Base-by-base conservation (phyloP, 148 eudicot genomes). In the Heliosperma pusillum region DNA sequence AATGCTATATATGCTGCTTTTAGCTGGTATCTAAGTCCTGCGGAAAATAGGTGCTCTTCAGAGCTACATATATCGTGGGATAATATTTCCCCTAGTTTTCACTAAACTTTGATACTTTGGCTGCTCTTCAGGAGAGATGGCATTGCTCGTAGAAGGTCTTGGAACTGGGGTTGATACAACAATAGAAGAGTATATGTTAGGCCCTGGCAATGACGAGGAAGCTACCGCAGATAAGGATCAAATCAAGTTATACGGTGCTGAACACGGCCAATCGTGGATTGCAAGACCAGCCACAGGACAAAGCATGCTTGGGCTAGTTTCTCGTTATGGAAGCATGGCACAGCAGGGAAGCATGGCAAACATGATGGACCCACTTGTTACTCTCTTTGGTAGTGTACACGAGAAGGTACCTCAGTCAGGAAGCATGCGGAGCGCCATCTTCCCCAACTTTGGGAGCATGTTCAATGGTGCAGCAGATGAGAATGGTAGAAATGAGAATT, bases 371-470 rank as follows among this genome's bases (percentile, higher is more conserved):
- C 97, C 98, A 20, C 76, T 82, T 50, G 97, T 93, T 72, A 76
- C 86, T 3, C 88, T 93, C 66, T 93, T 93, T 67, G 98, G 97
- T n/a, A 93, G 98, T 40, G 89, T 93, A 30, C 98, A 93, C 17
- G 98, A 91, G 83, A 89, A 85, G 71, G 70, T 85, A 4, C 87
- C 86, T 10, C 88, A 85, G 55, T 77, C 73, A 24, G 94, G 97
- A 72, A 88, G 94, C 82, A 89, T 84, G 91, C 65, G 89, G 26
- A 93, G 93, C 80, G 85, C 86, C 76, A 71, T 91, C 21, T 88
- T 90, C 71, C 88, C 98, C 5, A 89, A 82, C 78, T 89, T 89
- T 45, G 95, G 93, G 15, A 93, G 98, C 87, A 93, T 93, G 97
- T 85, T 86, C 67, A 87, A 81, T 74, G 76, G 83, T 13, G 74